Percentiles rank a stretch among this genome's conserved stretches.
These are phyloP conservation scores for Trichoderma sp. DNA, from an alignment of 2,329 filamentous ascomycete species.

Conservation along the genomic window DNA sequence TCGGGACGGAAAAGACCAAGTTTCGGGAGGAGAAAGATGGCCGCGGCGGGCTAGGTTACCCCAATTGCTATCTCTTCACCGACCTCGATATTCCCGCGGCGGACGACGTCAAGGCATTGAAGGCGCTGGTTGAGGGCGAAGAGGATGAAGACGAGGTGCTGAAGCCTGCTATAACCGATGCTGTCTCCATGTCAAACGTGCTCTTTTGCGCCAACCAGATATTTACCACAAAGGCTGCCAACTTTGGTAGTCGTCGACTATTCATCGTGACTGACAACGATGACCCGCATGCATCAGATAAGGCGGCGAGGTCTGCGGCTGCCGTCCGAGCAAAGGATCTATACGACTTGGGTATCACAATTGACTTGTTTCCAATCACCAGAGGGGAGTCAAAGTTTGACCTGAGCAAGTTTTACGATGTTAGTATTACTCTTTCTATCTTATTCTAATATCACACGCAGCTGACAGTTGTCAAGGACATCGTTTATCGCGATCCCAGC, in stretches of 20 bases:
- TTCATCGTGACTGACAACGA: constrained; percentile 97
- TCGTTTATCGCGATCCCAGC: constrained; percentile 76
- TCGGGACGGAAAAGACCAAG: constrained; percentile 81
- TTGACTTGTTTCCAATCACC: constrained; percentile 90
- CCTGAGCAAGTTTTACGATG: constrained; percentile 84
- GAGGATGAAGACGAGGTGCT: constrained; percentile 68
- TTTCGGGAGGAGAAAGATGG: constrained; percentile 67
- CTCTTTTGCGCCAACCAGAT: constrained; percentile 95
- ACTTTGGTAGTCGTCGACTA: constrained; percentile 87
- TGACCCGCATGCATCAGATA: constrained; percentile 72
- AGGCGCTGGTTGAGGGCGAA: constrained; percentile 72
- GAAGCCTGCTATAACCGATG: constrained; percentile 61
- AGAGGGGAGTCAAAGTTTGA: constrained; percentile 70
- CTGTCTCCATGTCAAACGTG: constrained; percentile 79
- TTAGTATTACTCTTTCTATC: constrained; percentile 38
- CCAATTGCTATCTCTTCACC: constrained; percentile 86
- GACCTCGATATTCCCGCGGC: constrained; percentile 87
- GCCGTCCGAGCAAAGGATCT: constrained; percentile 88
- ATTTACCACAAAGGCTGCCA: constrained; percentile 90
- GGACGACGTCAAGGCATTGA: constrained; percentile 77
- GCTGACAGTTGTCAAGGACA: constrained; percentile 56
- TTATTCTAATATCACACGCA: background rate
- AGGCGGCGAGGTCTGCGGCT: constrained; percentile 69
- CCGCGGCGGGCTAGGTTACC: constrained; percentile 63
- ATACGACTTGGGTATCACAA: constrained; percentile 86